These are phyloP conservation scores for Sapria himalayana DNA, from an alignment of 345 rosid genomes.

Conservation along the genomic window DNA sequence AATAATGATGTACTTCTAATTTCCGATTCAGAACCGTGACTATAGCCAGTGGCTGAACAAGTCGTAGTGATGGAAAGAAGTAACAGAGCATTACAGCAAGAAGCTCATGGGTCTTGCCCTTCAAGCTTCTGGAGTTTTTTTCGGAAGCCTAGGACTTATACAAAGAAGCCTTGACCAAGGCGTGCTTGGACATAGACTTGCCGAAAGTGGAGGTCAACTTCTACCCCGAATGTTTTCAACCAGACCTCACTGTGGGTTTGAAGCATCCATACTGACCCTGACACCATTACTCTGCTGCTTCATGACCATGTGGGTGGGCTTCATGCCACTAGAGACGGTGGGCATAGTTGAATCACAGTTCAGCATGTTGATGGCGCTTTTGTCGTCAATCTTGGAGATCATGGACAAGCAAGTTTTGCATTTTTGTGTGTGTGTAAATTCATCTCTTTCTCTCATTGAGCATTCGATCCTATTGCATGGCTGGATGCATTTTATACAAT, in stretches of 20 bases:
- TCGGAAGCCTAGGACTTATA: slow-evolving; percentile 86
- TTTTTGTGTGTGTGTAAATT: no score
- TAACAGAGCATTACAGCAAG: slow-evolving; percentile 53
- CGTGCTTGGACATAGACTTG: slow-evolving; percentile 92
- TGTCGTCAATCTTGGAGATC: slow-evolving; percentile 94
- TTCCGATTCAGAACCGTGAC: slow-evolving; percentile 50
- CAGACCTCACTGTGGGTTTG: slow-evolving; percentile 89
- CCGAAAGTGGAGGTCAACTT: slow-evolving; percentile 76
- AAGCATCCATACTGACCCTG: slow-evolving; percentile 93
- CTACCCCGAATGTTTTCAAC: slow-evolving; percentile 92
- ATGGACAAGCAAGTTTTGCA: slow-evolving; percentile 86
- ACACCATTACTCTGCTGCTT: slow-evolving; percentile 72
- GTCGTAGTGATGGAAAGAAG: slow-evolving; percentile 62
- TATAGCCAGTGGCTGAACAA: slow-evolving; percentile 85
- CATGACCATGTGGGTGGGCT: slow-evolving; percentile 92
- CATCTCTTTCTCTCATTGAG: no score
- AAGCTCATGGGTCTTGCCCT: slow-evolving; percentile 54
- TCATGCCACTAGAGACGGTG: slow-evolving; percentile 75
- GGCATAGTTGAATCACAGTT: slow-evolving; percentile 85
- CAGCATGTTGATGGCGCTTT: slow-evolving; percentile 81
- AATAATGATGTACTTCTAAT: slow-evolving; percentile 83
- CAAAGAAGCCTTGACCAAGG: slow-evolving; percentile 58
- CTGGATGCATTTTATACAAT: no score
- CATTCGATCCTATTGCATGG: no score
- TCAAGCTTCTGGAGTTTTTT: slow-evolving; percentile 60